Conservation (phyloP, 768 basidiomycete species). For the Lactarius akahatsu region DNA sequence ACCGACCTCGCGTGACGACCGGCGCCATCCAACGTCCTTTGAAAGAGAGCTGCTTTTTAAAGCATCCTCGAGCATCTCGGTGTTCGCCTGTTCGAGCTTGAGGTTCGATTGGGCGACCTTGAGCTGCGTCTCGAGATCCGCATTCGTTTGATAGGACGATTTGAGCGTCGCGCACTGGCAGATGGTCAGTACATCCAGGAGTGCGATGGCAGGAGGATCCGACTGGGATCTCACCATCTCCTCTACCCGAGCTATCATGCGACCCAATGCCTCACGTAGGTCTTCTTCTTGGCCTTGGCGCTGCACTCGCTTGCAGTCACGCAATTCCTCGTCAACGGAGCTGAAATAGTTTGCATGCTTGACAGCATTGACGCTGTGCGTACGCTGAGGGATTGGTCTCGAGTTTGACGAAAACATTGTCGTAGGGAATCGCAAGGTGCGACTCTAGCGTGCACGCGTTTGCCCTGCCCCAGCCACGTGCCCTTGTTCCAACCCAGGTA, state of each 20-base stretch:
- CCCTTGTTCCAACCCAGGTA: background rate
- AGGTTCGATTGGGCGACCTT: constrained; percentile 88
- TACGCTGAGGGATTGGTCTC: constrained; percentile 21
- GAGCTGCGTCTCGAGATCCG: constrained; percentile 80
- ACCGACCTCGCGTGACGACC: constrained; percentile 32
- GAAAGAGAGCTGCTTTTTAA: constrained; percentile 57
- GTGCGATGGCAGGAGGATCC: constrained; percentile 11
- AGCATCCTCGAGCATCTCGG: constrained; percentile 95
- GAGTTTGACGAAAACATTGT: constrained; percentile 25
- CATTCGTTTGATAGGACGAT: constrained; percentile 66
- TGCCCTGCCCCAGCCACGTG: constrained; percentile 7
- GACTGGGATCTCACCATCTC: constrained; percentile 51
- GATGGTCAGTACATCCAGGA: constrained; percentile 6
- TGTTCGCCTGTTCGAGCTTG: constrained; percentile 84
- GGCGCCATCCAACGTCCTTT: constrained; percentile 75
- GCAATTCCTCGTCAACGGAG: constrained; percentile 65
- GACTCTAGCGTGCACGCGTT: constrained; percentile 15
- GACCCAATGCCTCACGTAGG: constrained; percentile 62
- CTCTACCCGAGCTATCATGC: constrained; percentile 65
- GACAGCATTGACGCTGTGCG: constrained; percentile 20
- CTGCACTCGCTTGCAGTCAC: constrained; percentile 64
- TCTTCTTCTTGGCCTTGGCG: constrained; percentile 80
- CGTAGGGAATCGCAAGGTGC: constrained; percentile 24
- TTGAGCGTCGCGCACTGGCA: constrained; percentile 45
- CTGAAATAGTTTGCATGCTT: constrained; percentile 30